These are phyloP conservation scores for Volvox reticuliferus DNA, from an alignment of 139 green algal genomes.

Conservation along the genomic window DNA sequence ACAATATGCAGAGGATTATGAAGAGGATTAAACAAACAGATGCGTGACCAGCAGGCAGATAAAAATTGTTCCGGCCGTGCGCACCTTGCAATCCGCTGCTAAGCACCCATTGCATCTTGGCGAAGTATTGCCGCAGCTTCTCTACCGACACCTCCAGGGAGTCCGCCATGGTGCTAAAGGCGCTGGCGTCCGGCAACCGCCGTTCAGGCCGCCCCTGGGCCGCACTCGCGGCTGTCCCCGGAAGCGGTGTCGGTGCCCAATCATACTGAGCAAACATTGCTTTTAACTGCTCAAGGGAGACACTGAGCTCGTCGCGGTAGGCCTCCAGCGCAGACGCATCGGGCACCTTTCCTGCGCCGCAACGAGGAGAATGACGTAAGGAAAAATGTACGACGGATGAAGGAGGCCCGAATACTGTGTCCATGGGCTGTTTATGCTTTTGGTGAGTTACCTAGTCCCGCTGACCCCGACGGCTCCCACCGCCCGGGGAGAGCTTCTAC, in stretches of 20 bases:
- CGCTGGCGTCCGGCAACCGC: slow-evolving; percentile 12
- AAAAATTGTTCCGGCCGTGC: background rate
- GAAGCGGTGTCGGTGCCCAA: slow-evolving; percentile 32
- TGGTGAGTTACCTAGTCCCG: too few relatives aligned
- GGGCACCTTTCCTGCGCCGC: background rate
- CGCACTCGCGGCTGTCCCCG: background rate
- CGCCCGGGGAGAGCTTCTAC: too few relatives aligned
- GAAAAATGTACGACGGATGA: background rate
- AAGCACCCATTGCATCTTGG: background rate
- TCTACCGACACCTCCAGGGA: slow-evolving; percentile 30
- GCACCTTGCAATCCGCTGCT: background rate
- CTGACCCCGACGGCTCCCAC: too few relatives aligned
- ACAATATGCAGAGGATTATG: too few relatives aligned
- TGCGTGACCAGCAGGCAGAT: background rate
- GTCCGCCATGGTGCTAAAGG: background rate
- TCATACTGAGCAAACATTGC: background rate
- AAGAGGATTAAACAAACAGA: too few relatives aligned
- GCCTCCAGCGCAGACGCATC: slow-evolving; percentile 6
- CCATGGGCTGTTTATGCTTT: too few relatives aligned
- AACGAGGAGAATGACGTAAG: background rate
- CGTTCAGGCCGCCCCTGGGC: background rate
- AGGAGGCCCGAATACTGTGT: too few relatives aligned
- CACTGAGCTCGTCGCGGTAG: slow-evolving; percentile 1
- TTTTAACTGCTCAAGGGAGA: slow-evolving; percentile 21
- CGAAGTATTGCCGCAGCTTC: slow-evolving; percentile 21